Conservation (phyloP, 176 grass and related monocot genomes). For the Puccinellia tenuiflora region DNA sequence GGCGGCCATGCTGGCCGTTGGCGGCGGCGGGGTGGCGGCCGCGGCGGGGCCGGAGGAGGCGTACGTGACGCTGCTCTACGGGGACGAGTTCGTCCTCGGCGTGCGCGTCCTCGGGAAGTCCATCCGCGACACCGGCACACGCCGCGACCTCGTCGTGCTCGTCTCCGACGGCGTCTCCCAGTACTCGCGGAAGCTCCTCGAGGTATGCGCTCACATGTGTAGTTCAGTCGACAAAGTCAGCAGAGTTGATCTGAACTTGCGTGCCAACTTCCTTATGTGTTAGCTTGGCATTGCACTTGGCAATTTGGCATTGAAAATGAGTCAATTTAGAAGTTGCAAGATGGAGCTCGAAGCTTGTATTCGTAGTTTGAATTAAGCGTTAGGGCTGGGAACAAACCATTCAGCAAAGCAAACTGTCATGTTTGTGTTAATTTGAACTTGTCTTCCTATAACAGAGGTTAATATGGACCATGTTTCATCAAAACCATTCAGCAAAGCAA, state of each 20-base stretch:
- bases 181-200: conserved; percentile 57
- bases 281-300: background rate
- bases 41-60: conserved; percentile 36
- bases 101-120: conserved; percentile 76
- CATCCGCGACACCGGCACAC: conserved; percentile 49
- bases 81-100: conserved; percentile 72
- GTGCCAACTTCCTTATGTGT: background rate
- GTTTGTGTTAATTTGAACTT: too few relatives aligned
- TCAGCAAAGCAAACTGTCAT: too few relatives aligned
- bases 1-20: conserved; percentile 1
- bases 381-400: background rate
- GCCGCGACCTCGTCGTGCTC: conserved; percentile 58
- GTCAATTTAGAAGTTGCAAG: background rate
- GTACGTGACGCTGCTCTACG: conserved; percentile 77
- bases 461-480: too few relatives aligned
- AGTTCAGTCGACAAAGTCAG: background rate
- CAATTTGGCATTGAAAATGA: background rate
- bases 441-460: too few relatives aligned
- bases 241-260: background rate
- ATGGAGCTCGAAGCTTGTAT: background rate
- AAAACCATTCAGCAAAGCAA: too few relatives aligned
- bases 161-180: conserved; percentile 77
- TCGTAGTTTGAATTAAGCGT: background rate
- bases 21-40: background rate
- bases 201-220: background rate